Base-by-base conservation (phyloP, 2,329 filamentous ascomycete species). In the Talaromyces sp. region DNA sequence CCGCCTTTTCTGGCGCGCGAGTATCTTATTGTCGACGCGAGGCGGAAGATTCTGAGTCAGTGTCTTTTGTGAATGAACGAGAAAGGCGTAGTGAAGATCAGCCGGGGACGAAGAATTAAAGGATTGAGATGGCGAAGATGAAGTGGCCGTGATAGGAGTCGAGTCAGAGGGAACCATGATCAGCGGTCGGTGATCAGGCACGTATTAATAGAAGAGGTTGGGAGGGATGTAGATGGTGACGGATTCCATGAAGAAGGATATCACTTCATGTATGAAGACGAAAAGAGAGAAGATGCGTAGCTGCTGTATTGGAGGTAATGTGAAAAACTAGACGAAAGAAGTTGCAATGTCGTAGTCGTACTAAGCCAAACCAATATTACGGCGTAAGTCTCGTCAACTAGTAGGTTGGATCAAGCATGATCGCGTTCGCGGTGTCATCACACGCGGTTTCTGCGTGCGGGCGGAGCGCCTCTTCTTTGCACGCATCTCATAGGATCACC, bases 1-100 rank as follows among this genome's bases (percentile, higher is more conserved):
- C 70, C 85, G 81, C 54, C 86, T 81, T 73, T 86, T 88, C 73
- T 88, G 86, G 57, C 86, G 83, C 54, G 82, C 84, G 61, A 87
- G 78, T 66, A 84, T 78, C 69, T 86, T 87, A 72, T 87, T 86
- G 72, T 88, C 85, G 56, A 86, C 80, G 65, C 83, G 82, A 31
- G 85, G 84, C 57, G 84, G 84, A 35, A 86, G 78, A 49, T 84
- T 84, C 69, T 85, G 81, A 16, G 82, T 83, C 60, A 87, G 74
- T 16, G 84, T 86, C 67, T 83, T 81, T 64, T 85, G 82, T 16
- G 85, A 87, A 73, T 87, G 85, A 49, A 87, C 83, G n/a, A 87
- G 78, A 71, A 87, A 88, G 59, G 85, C 83, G 73, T 84, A 83
- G 63, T 75, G 79, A 16, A 75, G 71, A 66, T 74, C 68, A 64